phyloP scores from a whole-genome alignment of 108 stramenopile species.

The Cylindrotheca closterium region DNA sequence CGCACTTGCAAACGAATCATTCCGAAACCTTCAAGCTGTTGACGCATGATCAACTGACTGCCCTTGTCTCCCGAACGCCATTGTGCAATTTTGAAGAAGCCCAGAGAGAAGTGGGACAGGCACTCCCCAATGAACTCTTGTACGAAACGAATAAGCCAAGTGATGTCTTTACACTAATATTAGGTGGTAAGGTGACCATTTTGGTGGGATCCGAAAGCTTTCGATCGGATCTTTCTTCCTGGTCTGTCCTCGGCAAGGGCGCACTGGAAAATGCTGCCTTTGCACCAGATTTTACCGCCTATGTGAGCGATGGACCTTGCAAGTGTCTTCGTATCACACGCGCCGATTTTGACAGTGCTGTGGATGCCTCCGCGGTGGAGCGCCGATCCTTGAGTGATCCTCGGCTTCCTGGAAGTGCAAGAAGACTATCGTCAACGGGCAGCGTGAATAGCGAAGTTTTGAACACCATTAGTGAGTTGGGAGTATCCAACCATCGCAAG shows the following conservation, averaged over 20 bases:
- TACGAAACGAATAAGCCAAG: constrained; percentile 67
- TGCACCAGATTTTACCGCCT: constrained; percentile 83
- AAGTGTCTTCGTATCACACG: constrained; percentile 63
- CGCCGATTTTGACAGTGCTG: constrained; percentile 55
- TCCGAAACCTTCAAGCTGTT: constrained; percentile 52
- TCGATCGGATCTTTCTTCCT: constrained; percentile 78
- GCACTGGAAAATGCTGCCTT: constrained; percentile 62
- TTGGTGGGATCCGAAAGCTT: constrained; percentile 87
- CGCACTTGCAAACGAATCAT: constrained; percentile 79
- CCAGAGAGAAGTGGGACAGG: constrained; percentile 39
- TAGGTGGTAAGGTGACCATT: constrained; percentile 83
- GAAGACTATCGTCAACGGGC: too few species aligned
- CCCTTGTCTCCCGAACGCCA: constrained; percentile 59
- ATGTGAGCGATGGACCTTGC: constrained; percentile 72
- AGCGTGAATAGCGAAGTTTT: too few species aligned
- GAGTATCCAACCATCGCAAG: too few species aligned
- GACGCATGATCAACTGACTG: constrained; percentile 63
- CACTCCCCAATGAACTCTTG: constrained; percentile 49
- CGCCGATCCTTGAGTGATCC: constrained; percentile 7
- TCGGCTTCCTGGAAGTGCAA: too few species aligned
- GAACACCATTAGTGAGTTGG: too few species aligned
- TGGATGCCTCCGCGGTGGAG: constrained; percentile 76
- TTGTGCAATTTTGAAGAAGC: constrained; percentile 65
- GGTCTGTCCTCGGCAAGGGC: constrained; percentile 78
- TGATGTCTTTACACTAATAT: constrained; percentile 75